phyloP scores from a whole-genome alignment of 2,329 filamentous ascomycete species.

The Neofusicoccum cordaticola region DNA sequence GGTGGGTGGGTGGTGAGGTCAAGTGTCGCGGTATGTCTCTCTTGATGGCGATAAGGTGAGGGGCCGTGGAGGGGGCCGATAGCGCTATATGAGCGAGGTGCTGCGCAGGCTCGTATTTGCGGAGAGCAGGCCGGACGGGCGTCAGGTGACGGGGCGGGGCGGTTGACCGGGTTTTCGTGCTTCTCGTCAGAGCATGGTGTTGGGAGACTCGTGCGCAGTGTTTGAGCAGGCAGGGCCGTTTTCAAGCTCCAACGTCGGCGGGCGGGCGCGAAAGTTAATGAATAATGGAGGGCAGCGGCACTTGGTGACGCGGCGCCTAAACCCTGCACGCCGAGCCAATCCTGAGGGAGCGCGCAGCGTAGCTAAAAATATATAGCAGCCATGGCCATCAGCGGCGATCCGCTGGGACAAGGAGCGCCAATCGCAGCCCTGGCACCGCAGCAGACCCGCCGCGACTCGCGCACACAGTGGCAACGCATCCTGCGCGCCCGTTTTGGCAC shows the following conservation, averaged over 20 bases:
- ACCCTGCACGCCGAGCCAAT: constrained; percentile 12
- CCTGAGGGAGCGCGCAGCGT: neutral
- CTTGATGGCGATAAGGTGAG: neutral
- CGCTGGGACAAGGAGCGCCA: constrained; percentile 12
- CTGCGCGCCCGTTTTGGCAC: constrained; percentile 13
- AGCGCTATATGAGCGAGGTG: neutral
- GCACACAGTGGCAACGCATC: constrained; percentile 12
- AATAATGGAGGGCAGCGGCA: constrained; percentile 11
- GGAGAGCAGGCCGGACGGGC: neutral
- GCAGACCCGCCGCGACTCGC: constrained; percentile 8
- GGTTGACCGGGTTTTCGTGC: neutral
- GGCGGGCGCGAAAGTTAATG: constrained; percentile 13
- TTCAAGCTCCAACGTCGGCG: neutral
- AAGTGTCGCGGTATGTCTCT: neutral
- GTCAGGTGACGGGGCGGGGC: constrained; percentile 13
- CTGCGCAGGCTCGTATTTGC: neutral
- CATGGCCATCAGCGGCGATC: constrained; percentile 1
- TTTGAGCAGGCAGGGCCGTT: neutral
- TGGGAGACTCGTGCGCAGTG: neutral
- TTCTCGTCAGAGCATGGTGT: too few species aligned
- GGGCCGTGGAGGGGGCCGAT: neutral
- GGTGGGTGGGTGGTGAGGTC: neutral
- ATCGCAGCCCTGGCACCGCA: constrained; percentile 2
- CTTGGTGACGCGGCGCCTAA: constrained; percentile 16
- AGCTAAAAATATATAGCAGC: constrained; percentile 4